These are phyloP conservation scores for Malassezia obtusa DNA, from an alignment of 1,284 basidiomycete species.

Conservation along the genomic window DNA sequence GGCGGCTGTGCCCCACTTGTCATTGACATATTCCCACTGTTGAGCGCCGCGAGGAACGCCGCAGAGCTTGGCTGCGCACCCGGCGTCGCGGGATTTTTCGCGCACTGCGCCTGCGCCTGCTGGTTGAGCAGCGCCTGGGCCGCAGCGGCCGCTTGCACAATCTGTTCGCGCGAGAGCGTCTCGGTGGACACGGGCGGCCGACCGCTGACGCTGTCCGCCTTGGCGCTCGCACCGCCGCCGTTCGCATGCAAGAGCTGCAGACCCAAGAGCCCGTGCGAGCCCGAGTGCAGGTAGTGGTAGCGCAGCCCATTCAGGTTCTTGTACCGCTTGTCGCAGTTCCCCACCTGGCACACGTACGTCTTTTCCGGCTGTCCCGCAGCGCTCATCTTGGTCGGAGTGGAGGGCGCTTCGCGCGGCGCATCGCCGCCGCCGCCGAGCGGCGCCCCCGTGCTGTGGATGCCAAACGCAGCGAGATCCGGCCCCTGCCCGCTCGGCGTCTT, in stretches of 20 bases:
- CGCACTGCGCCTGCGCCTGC: constrained; percentile 30
- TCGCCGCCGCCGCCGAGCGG: neutral
- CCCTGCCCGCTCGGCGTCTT: neutral
- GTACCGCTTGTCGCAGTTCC: constrained; percentile 73
- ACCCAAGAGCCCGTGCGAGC: constrained; percentile 60
- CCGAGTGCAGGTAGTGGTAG: constrained; percentile 94
- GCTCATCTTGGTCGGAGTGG: neutral
- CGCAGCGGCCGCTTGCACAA: constrained; percentile 40
- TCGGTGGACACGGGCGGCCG: constrained; percentile 41
- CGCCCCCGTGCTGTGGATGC: neutral
- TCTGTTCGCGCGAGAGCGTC: constrained; percentile 38
- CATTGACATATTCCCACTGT: neutral
- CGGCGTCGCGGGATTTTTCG: constrained; percentile 16
- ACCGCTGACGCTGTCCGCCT: constrained; percentile 37
- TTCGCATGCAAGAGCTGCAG: constrained; percentile 40
- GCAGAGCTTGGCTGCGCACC: neutral
- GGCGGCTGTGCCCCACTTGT: neutral
- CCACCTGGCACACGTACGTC: constrained; percentile 46
- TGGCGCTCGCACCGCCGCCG: constrained; percentile 41
- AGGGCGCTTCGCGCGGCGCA: neutral
- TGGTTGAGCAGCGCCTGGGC: constrained; percentile 34
- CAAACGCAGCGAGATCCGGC: constrained; percentile 1
- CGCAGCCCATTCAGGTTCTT: constrained; percentile 62
- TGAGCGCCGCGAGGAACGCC: constrained; percentile 3
- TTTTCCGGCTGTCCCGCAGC: constrained; percentile 13